These are phyloP conservation scores for Amphichorda felina DNA, from an alignment of 2,329 filamentous ascomycete genomes.

Conservation along the genomic window DNA sequence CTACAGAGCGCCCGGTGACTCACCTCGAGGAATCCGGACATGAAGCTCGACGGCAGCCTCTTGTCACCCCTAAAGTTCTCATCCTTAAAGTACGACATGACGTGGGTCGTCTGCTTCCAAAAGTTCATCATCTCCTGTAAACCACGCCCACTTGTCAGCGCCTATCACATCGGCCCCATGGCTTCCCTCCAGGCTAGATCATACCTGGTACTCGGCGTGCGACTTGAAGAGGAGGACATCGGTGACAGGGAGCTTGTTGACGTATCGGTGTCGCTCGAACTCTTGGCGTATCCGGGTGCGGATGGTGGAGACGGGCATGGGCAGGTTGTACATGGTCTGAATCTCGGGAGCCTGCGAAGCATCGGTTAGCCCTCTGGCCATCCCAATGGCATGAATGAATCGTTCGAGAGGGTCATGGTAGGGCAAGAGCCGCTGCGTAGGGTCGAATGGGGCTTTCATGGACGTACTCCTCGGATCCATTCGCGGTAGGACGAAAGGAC, in stretches of 20 bases:
- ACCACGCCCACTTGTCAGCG: background rate
- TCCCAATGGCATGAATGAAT: background rate
- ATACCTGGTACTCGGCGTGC: conserved; percentile 86
- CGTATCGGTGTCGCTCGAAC: conserved; percentile 90
- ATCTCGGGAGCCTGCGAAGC: conserved; percentile 75
- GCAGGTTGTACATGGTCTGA: conserved; percentile 92
- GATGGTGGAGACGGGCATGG: conserved; percentile 75
- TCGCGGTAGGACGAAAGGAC: conserved; percentile 84
- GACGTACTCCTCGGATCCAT: conserved; percentile 90
- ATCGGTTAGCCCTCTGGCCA: conserved; percentile 5
- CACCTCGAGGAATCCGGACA: conserved; percentile 91
- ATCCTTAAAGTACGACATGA: conserved; percentile 92
- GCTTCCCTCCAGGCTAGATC: too few species aligned
- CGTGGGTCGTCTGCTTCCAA: conserved; percentile 94
- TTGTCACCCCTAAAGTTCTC: conserved; percentile 68
- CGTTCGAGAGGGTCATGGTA: background rate
- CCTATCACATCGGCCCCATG: too few species aligned
- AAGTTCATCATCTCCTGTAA: conserved; percentile 92
- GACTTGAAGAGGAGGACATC: conserved; percentile 88
- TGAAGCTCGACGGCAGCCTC: conserved; percentile 78
- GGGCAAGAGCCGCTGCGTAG: background rate
- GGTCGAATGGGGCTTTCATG: background rate
- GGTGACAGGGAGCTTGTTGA: conserved; percentile 76
- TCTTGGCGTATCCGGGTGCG: conserved; percentile 93
- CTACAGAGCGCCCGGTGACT: conserved; percentile 21